Percentiles rank a stretch among this genome's conserved stretches.
Evolutionary conservation across 805 yeast species (phyloP).

Genomic region (Martiniozyma abietophila): DNA sequence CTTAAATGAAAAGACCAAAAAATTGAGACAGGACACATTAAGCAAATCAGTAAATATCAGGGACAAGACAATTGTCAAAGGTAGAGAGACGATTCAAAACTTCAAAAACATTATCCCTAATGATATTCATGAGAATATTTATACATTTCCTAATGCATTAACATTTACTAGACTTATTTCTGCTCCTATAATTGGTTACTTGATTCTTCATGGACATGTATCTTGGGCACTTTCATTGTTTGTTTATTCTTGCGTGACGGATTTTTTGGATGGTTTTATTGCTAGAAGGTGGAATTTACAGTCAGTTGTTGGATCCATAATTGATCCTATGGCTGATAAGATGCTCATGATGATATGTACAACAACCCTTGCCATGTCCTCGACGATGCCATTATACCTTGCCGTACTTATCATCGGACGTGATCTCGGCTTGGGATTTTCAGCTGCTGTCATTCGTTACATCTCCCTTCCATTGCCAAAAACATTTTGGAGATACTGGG

Average conservation of each 20-base stretch:
- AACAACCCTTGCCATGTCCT: conserved; percentile 56
- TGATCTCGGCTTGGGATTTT: conserved; percentile 61
- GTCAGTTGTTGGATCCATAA: conserved; percentile 78
- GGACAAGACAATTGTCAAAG: conserved; percentile 11
- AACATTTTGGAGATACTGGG: conserved; percentile 65
- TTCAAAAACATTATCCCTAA: conserved; percentile 25
- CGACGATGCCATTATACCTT: conserved; percentile 59
- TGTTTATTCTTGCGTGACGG: conserved; percentile 82
- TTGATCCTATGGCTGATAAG: conserved; percentile 96
- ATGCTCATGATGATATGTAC: conserved; percentile 82
- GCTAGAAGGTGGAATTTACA: conserved; percentile 74
- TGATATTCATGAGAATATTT: conserved; percentile 47
- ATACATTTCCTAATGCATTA: conserved; percentile 79
- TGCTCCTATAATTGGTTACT: conserved; percentile 80
- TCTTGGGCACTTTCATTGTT: conserved; percentile 63
- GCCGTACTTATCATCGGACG: conserved; percentile 75
- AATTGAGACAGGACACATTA: conserved; percentile 2
- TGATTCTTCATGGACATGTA: conserved; percentile 56
- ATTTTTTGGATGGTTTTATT: conserved; percentile 82
- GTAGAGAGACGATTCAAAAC: conserved; percentile 19
- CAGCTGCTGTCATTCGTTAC: conserved; percentile 68
- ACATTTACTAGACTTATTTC: conserved; percentile 73
- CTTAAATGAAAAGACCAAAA: not conserved
- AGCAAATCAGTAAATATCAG: conserved; percentile 11
- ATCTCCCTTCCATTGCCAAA: conserved; percentile 66